phyloP scores from a whole-genome alignment of 345 rosid species.

The Turnera subulata region DNA sequence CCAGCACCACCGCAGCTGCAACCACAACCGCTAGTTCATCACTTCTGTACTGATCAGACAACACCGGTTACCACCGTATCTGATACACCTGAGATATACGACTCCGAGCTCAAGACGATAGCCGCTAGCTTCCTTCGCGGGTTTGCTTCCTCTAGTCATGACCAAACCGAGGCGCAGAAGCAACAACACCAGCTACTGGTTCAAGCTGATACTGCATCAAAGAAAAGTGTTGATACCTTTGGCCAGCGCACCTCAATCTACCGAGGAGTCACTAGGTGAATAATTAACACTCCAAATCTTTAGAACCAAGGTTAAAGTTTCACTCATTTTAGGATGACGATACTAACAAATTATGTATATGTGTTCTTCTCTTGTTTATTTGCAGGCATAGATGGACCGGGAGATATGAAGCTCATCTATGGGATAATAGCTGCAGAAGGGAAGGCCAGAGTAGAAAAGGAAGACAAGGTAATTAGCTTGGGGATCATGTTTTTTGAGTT shows the following conservation, averaged over 20 bases:
- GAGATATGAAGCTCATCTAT: slow-evolving; percentile 90
- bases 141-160: slow-evolving; percentile 29
- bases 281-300: not conserved
- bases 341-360: not conserved
- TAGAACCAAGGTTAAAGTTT: not conserved
- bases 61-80: slow-evolving; percentile 20
- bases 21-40: slow-evolving; percentile 19
- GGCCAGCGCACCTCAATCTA: slow-evolving; percentile 92
- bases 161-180: slow-evolving; percentile 13
- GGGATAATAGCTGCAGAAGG: slow-evolving; percentile 93
- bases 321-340: too few species aligned
- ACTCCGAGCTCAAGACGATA: slow-evolving; percentile 68
- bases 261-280: slow-evolving; percentile 84
- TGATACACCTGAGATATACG: slow-evolving; percentile 37
- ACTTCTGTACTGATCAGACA: slow-evolving; percentile 28
- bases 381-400: slow-evolving; percentile 90
- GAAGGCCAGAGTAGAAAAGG: slow-evolving; percentile 94
- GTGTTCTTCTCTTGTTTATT: not conserved
- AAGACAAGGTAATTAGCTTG: slow-evolving; percentile 64
- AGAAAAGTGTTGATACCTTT: slow-evolving; percentile 58
- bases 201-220: slow-evolving; percentile 33
- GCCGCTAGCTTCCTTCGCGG: slow-evolving; percentile 76
- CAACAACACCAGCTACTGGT: slow-evolving; percentile 21
- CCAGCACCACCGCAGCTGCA: slow-evolving; percentile 16
- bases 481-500: not conserved